Base-by-base conservation (phyloP, 805 yeast species). In the Kodamaea kaohsiungensis region DNA sequence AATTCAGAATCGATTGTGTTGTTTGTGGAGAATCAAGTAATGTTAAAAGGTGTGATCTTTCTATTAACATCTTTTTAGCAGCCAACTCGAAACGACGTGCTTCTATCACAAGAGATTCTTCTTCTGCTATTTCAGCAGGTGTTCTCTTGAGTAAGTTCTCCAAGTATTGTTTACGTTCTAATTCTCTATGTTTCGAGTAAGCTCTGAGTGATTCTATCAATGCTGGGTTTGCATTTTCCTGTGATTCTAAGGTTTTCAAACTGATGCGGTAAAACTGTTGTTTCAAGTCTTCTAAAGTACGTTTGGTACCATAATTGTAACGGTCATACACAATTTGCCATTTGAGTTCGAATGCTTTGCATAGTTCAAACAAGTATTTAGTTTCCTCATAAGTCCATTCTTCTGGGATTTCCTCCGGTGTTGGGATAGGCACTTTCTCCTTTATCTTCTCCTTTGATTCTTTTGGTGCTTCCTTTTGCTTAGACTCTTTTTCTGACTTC, bases 91-190 rank as follows among this genome's bases (percentile, higher is more conserved):
- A 89, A 59, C 93, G 86, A 48, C 96, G 82, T 2, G 98, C 96
- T 67, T 95, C 99, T 30, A 93, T 86, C 9, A 95, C 89, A 49
- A 95, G 76, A 0, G 96, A 91, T 68, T 95, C 98, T 66, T 95
- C 99, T 72, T 95, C 99, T 0, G 98, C 98, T 46, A 95, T 89
- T 67, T 95, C 99, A 0, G 98, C 96, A 0, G 99, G 98, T 2
- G 93, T 85, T 60, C 99, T 77, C 38, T 85, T 84, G 43, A 93
- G 76, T 39, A 95, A 73, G 56, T 89, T 83, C 61, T 86, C 86
- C 46, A 95, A 71, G 65, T 93, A 93, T 50, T 82, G 82, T 62
- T 95, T 95, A 57, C 99, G 81, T 61, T 86, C 90, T 17, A 80
- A 56, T 67, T 95, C 99, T 59, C 83, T 85, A 6, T 80, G 78